Conservation (phyloP, 2,329 filamentous ascomycete species). For the Ascosphaera aggregata region DNA sequence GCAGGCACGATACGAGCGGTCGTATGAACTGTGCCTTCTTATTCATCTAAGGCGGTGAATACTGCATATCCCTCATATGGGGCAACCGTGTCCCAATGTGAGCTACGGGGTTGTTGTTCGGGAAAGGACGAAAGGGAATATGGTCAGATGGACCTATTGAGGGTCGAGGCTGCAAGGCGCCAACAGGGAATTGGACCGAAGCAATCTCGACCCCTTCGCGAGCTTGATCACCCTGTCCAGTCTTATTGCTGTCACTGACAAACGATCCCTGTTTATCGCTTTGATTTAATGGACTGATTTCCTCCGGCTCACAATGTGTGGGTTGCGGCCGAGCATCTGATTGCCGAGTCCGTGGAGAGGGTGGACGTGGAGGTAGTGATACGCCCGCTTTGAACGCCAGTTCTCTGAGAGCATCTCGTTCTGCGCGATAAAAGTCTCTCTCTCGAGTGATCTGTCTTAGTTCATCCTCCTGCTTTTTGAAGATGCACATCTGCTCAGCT, state of each 20-base stretch:
- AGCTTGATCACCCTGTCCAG: not conserved
- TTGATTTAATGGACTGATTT: not conserved
- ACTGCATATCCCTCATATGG: not conserved
- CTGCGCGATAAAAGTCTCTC: conserved; percentile 17
- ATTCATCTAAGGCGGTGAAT: not conserved
- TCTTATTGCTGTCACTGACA: not conserved
- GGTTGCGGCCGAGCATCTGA: not conserved
- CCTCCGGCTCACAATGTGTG: not conserved
- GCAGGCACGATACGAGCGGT: not conserved
- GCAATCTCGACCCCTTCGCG: not conserved
- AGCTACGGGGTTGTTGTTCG: not conserved
- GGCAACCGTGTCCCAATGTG: no score
- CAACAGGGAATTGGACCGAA: not conserved
- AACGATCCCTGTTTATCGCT: not conserved
- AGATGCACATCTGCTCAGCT: conserved; percentile 16
- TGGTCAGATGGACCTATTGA: not conserved
- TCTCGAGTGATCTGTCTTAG: conserved; percentile 13
- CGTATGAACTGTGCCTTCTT: not conserved
- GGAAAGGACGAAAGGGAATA: not conserved
- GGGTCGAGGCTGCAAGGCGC: not conserved
- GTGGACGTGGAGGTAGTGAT: conserved; percentile 3
- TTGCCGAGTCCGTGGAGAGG: conserved; percentile 4
- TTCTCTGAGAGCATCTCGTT: conserved; percentile 19
- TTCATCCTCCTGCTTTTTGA: conserved; percentile 14
- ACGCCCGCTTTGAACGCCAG: conserved; percentile 2